phyloP scores from a whole-genome alignment of 108 stramenopile species.

The Seminavis robusta region DNA sequence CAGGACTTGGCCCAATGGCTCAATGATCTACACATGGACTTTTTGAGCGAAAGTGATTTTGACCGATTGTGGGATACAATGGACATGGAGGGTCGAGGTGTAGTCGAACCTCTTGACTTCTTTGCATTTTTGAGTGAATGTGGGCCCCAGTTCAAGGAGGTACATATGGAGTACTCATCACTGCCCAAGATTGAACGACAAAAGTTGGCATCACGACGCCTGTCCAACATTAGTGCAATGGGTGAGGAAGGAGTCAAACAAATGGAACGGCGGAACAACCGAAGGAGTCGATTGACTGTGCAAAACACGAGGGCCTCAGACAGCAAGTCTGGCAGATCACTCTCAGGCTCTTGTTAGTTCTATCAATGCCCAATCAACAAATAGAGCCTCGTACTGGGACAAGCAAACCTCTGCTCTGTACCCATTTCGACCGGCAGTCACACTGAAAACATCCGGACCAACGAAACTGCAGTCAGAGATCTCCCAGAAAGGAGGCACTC shows the following conservation, averaged over 20 bases:
- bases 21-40: constrained; percentile 13
- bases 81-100: constrained; percentile 22
- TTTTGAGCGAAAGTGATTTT: constrained; percentile 22
- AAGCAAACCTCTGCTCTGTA: no score
- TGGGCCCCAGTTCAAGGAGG: constrained; percentile 23
- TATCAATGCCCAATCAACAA: no score
- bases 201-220: constrained; percentile 13
- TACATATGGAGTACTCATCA: constrained; percentile 3
- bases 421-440: no score
- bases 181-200: constrained; percentile 13
- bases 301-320: no score
- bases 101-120: constrained; percentile 27
- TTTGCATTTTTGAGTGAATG: constrained; percentile 15
- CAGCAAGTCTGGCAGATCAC: no score
- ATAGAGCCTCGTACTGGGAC: no score
- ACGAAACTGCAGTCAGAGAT: no score
- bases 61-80: constrained; percentile 23
- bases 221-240: constrained; percentile 5
- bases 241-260: constrained; percentile 14
- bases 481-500: no score
- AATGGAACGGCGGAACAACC: no score
- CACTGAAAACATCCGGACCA: no score
- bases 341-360: no score
- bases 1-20: constrained; percentile 22
- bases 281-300: no score